phyloP scores from a whole-genome alignment of 371 early-diverging fungal genomes.

The Mortierella sp. region DNA sequence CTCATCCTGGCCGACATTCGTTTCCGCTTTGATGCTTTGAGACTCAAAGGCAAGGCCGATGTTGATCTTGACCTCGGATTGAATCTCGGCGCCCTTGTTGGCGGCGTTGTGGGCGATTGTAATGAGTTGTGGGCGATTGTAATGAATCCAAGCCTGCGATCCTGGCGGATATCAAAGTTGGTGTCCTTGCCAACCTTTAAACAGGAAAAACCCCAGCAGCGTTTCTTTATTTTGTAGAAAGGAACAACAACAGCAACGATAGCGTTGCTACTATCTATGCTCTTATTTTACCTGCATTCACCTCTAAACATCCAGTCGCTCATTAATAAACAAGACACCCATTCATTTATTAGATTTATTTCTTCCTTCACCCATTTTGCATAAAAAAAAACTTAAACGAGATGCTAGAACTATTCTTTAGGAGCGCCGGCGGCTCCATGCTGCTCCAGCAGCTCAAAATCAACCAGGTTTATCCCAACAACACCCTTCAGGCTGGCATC shows the following conservation, averaged over 20 bases:
- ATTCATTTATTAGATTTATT: not conserved
- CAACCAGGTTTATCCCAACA: no score
- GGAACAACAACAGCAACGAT: not conserved
- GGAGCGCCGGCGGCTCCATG: no score
- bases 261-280: not conserved
- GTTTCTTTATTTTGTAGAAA: not conserved
- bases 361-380: not conserved
- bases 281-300: not conserved
- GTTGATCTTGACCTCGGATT: constrained; percentile 18
- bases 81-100: constrained; percentile 1
- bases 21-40: constrained; percentile 15
- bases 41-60: constrained; percentile 24
- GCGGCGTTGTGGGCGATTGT: not conserved
- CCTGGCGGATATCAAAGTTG: not conserved
- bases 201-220: not conserved
- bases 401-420: no score
- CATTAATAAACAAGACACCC: no score
- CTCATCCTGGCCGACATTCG: constrained; percentile 21
- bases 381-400: no score
- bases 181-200: not conserved
- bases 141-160: not conserved
- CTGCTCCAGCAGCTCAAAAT: no score
- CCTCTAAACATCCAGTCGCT: not conserved
- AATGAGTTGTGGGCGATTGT: not conserved
- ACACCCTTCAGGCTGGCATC: no score